These are phyloP conservation scores for Aspergillus sp. DNA, from an alignment of 2,329 filamentous ascomycete species.

Conservation along the genomic window DNA sequence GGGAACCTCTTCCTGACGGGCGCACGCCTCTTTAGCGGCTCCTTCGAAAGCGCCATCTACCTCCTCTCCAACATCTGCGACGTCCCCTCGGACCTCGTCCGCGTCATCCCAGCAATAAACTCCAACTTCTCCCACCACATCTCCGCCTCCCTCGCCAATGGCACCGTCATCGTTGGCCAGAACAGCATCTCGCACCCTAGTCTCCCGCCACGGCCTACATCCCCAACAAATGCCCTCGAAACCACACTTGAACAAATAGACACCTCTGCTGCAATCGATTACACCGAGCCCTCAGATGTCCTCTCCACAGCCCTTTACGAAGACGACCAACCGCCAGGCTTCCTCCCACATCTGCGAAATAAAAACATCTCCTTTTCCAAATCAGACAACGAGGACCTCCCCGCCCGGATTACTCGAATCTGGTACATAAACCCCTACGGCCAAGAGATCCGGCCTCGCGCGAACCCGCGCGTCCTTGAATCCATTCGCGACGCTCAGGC, in stretches of 20 bases:
- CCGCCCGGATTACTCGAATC: slow-evolving; percentile 75
- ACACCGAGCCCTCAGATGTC: slow-evolving; percentile 36
- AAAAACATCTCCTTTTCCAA: slow-evolving; percentile 86
- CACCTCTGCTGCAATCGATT: slow-evolving; percentile 20
- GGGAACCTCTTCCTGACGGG: slow-evolving; percentile 83
- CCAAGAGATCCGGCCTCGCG: slow-evolving; percentile 86
- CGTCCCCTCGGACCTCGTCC: slow-evolving; percentile 72
- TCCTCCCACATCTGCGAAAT: slow-evolving; percentile 75
- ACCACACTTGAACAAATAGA: slow-evolving; percentile 36
- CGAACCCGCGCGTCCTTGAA: slow-evolving; percentile 78
- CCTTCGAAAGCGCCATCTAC: slow-evolving; percentile 91
- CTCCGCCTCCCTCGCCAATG: slow-evolving; percentile 77
- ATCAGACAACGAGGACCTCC: slow-evolving; percentile 75
- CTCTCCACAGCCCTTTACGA: slow-evolving; percentile 45
- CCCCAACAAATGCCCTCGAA: slow-evolving; percentile 41
- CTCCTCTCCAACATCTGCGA: slow-evolving; percentile 83
- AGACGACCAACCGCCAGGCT: slow-evolving; percentile 60
- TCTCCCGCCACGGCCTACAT: slow-evolving; percentile 40
- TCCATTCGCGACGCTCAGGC: slow-evolving; percentile 68
- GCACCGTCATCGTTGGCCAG: slow-evolving; percentile 81
- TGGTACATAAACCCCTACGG: slow-evolving; percentile 99
- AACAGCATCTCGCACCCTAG: slow-evolving; percentile 90
- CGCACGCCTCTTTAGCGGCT: slow-evolving; percentile 86
- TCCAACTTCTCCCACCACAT: slow-evolving; percentile 97
- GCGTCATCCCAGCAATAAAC: slow-evolving; percentile 88